Evolutionary conservation across 2,329 filamentous ascomycete species (phyloP), one percentile per base, ranked within the genome.

Genomic region (Mycocentrospora acerina): DNA sequence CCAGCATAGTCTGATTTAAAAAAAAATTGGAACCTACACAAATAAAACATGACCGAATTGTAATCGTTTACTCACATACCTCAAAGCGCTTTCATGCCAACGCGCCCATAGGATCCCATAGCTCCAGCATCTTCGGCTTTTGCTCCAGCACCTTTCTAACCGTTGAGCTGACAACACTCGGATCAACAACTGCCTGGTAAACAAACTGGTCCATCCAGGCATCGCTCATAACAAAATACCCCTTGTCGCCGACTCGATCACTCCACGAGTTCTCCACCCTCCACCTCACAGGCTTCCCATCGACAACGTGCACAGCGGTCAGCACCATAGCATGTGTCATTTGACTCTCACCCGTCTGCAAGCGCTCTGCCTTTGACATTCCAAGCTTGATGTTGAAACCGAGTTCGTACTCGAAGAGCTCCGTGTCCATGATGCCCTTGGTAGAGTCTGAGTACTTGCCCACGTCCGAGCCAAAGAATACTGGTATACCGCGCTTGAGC

Each of bases 271-370:
- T 95, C 76, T 95, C 85, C 6, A 95, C 88, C 37, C 88, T 75
- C 90, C 90, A 95, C 29, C 89, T 73, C 1, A 89, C 79, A 2
- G 81, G 76, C 66, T 81, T 78, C 1, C 80, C 82, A 42, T 80
- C 69, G 18, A 77, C 83, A 3, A 94, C 65, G 60, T 95, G 89
- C 30, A 95, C 90, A 1, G 81, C 90, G 2, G 88, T 95, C 46
- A 95, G 69, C 0, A 94, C 88, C 90, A 95, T 95, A 4, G 90
- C 90, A 58, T 95, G 90, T 1, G 89, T 95, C 89, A 95, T 94
- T 34, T 80, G 77, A 37, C 80, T 85, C 69, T 94, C 89, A 9
- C 86, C 82, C 0, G 83, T 84, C 55, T 79, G 73, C 30, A 95
- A 71, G 3, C 89, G 74, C 55, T 88, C 79, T 1, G 85, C 85